Evolutionary conservation across 1,284 basidiomycete species (phyloP).

Genomic region (Ustilago crameri): DNA sequence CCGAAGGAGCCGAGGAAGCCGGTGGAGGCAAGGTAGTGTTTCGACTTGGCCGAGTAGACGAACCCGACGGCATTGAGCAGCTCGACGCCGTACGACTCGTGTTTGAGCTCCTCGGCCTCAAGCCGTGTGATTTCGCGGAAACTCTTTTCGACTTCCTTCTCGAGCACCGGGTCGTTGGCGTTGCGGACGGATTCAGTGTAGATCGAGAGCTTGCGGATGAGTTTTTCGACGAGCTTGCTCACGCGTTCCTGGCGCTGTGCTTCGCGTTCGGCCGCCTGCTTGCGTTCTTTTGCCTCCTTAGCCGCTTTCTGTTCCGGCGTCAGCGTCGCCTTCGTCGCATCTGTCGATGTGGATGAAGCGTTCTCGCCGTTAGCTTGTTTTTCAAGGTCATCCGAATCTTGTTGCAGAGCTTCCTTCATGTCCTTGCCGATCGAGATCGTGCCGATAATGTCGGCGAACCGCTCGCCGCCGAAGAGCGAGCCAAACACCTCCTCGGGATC

Average conservation of each 20-base stretch:
- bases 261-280: slow-evolving; percentile 81
- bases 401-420: slow-evolving; percentile 97
- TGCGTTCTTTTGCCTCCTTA: slow-evolving; percentile 76
- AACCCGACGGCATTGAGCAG: slow-evolving; percentile 90
- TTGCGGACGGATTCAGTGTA: slow-evolving; percentile 89
- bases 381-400: slow-evolving; percentile 78
- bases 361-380: slow-evolving; percentile 49
- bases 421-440: slow-evolving; percentile 86
- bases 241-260: slow-evolving; percentile 82
- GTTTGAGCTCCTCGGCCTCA: slow-evolving; percentile 71
- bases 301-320: slow-evolving; percentile 84
- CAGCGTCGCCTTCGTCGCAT: slow-evolving; percentile 70
- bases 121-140: slow-evolving; percentile 65
- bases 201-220: slow-evolving; percentile 87
- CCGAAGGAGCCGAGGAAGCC: slow-evolving; percentile 57
- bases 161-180: slow-evolving; percentile 77
- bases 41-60: slow-evolving; percentile 75
- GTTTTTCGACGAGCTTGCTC: slow-evolving; percentile 81
- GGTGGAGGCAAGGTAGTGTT: slow-evolving; percentile 63
- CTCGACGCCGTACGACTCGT: slow-evolving; percentile 90
- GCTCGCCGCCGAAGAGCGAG: slow-evolving; percentile 74
- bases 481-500: slow-evolving; percentile 88
- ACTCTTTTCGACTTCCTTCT: slow-evolving; percentile 65
- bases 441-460: slow-evolving; percentile 84
- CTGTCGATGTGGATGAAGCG: not conserved